Base-by-base conservation (phyloP, 2,329 filamentous ascomycete species). In the Phyllosticta citribraziliensis region DNA sequence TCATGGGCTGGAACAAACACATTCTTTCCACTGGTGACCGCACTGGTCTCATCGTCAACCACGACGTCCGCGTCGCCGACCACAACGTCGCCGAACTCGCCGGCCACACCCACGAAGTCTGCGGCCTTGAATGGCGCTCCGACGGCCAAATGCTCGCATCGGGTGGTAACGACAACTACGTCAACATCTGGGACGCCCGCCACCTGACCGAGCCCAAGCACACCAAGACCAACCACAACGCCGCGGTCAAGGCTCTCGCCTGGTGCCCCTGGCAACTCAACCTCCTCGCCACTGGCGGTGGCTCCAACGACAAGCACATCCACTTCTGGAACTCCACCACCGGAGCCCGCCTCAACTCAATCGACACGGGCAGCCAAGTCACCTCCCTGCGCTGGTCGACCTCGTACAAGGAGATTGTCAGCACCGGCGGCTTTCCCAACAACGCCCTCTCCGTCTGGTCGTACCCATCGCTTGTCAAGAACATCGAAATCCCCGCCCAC, bases 241-340 rank as follows among this genome's bases (percentile, higher is more conserved):
- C 94, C 61, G 94, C 94, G 53, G 92, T 99, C 78, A 99, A 99
- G 84, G 94, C 94, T 63, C 85, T 99, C 54, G 89, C 91, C 65
- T 99, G 94, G 94, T 99, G 94, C 82, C 94, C 94, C 52, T 99
- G 94, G 94, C 94, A 96, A 79, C 86, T 90, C 76, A 97, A 97
- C 82, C 86, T 97, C 56, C 88, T 99, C 55, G 94, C 94, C 62
- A 97, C 94, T 52, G 94, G 94, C 62, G 94, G 94, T 71, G 94
- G 94, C 67, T 95, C 91, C 52, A 95, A 97, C 76, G 94, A 99
- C 74, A 89, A 91, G 68, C 89, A 97, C 78, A 99, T 99, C 76
- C 94, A 99, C 81, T 99, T 99, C 84, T 99, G 94, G 94, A 99
- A 99, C 83, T 95, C 92, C 55, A 97, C 94, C 22, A 96, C 93